Conservation (phyloP, 1,139 yeast genomes). For the Geotrichum klebahnii region DNA sequence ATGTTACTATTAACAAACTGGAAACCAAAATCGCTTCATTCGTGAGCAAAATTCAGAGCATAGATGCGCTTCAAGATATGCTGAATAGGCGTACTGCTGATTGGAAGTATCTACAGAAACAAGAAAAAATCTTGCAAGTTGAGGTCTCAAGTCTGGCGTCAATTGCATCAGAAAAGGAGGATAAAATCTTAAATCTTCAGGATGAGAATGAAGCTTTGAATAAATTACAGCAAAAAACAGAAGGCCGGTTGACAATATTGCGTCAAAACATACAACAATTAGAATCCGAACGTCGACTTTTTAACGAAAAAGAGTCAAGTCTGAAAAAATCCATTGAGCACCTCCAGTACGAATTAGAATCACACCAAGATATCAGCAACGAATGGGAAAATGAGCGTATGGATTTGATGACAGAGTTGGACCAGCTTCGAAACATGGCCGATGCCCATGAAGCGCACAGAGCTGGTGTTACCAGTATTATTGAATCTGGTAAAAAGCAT, state of each 20-base stretch:
- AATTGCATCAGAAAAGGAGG: slow-evolving; percentile 27
- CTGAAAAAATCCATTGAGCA: slow-evolving; percentile 30
- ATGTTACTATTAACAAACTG: slow-evolving; percentile 19
- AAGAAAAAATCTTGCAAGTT: slow-evolving; percentile 28
- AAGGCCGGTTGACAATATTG: slow-evolving; percentile 29
- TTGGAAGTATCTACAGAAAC: slow-evolving; percentile 19
- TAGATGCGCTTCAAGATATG: slow-evolving; percentile 16
- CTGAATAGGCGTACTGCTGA: slow-evolving; percentile 15
- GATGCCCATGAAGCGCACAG: slow-evolving; percentile 34
- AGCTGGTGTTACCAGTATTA: slow-evolving; percentile 23
- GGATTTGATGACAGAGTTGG: slow-evolving; percentile 42
- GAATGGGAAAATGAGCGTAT: slow-evolving; percentile 31
- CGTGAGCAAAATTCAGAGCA: slow-evolving; percentile 6
- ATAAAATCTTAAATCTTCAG: slow-evolving; percentile 22
- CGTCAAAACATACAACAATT: slow-evolving; percentile 31
- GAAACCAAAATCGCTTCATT: slow-evolving; percentile 4
- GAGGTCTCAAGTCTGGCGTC: slow-evolving; percentile 35
- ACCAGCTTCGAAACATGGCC: slow-evolving; percentile 48
- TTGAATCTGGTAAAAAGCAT: slow-evolving; percentile 61
- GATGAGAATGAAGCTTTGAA: slow-evolving; percentile 14
- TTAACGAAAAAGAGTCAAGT: slow-evolving; percentile 15
- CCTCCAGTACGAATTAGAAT: slow-evolving; percentile 29
- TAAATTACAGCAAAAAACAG: slow-evolving; percentile 23
- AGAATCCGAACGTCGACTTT: slow-evolving; percentile 31
- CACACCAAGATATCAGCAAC: background rate